phyloP scores from a whole-genome alignment of 129 eudicot species.

The Flaveria brownii region DNA sequence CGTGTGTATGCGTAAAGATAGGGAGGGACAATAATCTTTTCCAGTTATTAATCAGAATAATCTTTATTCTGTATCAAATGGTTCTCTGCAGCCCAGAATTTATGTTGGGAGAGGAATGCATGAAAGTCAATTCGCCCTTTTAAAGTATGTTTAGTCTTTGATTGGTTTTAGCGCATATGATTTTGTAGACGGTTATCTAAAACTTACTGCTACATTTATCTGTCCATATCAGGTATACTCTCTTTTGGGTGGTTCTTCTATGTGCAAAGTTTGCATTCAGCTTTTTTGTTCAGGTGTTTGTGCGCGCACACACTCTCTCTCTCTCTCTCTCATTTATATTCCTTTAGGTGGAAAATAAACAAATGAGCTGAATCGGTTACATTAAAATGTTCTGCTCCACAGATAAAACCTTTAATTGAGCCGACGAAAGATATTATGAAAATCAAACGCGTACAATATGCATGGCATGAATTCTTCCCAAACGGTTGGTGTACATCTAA shows the following conservation, averaged over 20 bases:
- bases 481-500: conserved; percentile 47
- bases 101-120: conserved; percentile 99
- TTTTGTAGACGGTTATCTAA: conserved; percentile 6
- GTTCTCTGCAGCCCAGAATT: conserved; percentile 77
- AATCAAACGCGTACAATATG: conserved; percentile 64
- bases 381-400: conserved; percentile 26
- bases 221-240: conserved; percentile 65
- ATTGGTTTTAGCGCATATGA: conserved; percentile 15
- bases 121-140: conserved; percentile 91
- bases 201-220: conserved; percentile 12
- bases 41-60: conserved; percentile 2
- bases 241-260: conserved; percentile 83
- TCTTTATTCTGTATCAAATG: conserved; percentile 17
- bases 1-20: conserved; percentile 2
- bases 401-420: conserved; percentile 85
- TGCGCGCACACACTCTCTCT: neutral
- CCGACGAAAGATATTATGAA: conserved; percentile 84
- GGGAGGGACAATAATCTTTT: conserved; percentile 3
- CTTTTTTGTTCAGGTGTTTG: conserved; percentile 70
- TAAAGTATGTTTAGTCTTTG: conserved; percentile 53
- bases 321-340: conserved; percentile 22
- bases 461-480: conserved; percentile 98
- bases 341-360: conserved; percentile 14
- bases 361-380: conserved; percentile 27
- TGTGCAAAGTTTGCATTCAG: conserved; percentile 68